Percentiles rank a stretch among this genome's conserved stretches.
Evolutionary conservation across 2,329 filamentous ascomycete genomes (phyloP).

Genomic region (Arthrobotrys pseudoclavata): DNA sequence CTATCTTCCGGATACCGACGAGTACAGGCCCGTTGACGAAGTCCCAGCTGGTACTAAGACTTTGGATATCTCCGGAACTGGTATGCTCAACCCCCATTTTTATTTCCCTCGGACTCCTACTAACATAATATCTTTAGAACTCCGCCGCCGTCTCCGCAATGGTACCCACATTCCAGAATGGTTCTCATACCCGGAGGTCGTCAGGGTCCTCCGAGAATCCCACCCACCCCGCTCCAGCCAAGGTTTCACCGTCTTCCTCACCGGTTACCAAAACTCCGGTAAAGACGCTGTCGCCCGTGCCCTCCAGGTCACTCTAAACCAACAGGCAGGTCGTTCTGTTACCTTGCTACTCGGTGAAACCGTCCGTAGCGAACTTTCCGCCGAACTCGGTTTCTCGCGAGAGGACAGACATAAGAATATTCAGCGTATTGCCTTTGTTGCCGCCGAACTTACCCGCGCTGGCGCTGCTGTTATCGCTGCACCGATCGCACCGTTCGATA

Average conservation of each 20-base stretch:
- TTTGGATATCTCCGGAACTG: slow-evolving; percentile 83
- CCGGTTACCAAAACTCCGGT: slow-evolving; percentile 94
- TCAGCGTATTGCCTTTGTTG: slow-evolving; percentile 94
- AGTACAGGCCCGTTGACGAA: slow-evolving; percentile 94
- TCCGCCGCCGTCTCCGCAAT: slow-evolving; percentile 88
- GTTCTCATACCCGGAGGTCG: slow-evolving; percentile 99
- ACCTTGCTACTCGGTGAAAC: slow-evolving; percentile 96
- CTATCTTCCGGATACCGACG: slow-evolving; percentile 95
- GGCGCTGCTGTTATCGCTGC: slow-evolving; percentile 96
- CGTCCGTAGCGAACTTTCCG: slow-evolving; percentile 90
- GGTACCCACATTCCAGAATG: slow-evolving; percentile 97
- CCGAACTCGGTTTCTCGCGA: slow-evolving; percentile 93
- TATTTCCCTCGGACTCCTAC: not conserved
- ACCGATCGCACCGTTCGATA: slow-evolving; percentile 93
- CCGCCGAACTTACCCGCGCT: slow-evolving; percentile 90
- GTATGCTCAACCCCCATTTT: slow-evolving; percentile 26
- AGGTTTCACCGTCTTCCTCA: slow-evolving; percentile 98
- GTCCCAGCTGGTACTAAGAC: slow-evolving; percentile 86
- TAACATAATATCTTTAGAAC: slow-evolving; percentile 71
- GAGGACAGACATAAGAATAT: slow-evolving; percentile 96
- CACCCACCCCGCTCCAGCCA: slow-evolving; percentile 91
- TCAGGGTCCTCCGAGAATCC: slow-evolving; percentile 94
- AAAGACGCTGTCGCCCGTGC: slow-evolving; percentile 97
- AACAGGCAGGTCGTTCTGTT: slow-evolving; percentile 94
- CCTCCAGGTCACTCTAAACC: slow-evolving; percentile 95